Conservation (phyloP, 1,284 basidiomycete species). For the Clitocybe nebularis region DNA sequence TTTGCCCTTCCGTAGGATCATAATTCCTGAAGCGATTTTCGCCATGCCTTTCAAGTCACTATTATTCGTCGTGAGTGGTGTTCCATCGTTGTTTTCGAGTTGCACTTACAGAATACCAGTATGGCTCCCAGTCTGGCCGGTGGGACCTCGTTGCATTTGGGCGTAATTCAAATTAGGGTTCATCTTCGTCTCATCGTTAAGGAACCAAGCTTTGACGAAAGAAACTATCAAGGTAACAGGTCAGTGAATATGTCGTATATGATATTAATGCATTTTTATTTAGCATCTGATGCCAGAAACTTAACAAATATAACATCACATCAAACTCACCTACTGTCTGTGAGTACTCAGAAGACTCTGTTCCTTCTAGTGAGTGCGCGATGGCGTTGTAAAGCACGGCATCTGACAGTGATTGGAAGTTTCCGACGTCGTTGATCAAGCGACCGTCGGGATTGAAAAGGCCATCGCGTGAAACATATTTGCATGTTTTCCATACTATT, state of each 20-base stretch:
- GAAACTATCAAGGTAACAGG: slow-evolving; percentile 24
- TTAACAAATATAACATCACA: no score
- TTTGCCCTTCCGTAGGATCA: slow-evolving; percentile 47
- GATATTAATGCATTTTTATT: no score
- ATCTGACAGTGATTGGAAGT: slow-evolving; percentile 52
- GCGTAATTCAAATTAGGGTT: slow-evolving; percentile 68
- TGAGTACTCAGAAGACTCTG: slow-evolving; percentile 23
- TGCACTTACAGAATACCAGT: slow-evolving; percentile 56
- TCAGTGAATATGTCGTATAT: no score
- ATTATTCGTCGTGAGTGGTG: slow-evolving; percentile 7
- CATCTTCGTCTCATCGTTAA: slow-evolving; percentile 55
- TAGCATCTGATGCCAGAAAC: no score
- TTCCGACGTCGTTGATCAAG: slow-evolving; percentile 49
- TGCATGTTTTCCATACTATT: slow-evolving; percentile 58
- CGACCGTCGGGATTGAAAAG: slow-evolving; percentile 64
- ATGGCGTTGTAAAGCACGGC: slow-evolving; percentile 61
- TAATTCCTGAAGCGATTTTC: slow-evolving; percentile 56
- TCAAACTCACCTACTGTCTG: slow-evolving; percentile 31
- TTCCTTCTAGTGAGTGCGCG: slow-evolving; percentile 43
- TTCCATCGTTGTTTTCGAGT: slow-evolving; percentile 27
- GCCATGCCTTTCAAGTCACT: slow-evolving; percentile 58
- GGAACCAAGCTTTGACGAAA: slow-evolving; percentile 58
- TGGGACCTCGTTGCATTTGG: slow-evolving; percentile 62
- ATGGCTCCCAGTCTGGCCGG: slow-evolving; percentile 46
- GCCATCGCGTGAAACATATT: slow-evolving; percentile 55